Conservation (phyloP, 2,329 filamentous ascomycete species). For the Helicocarpus griseus region DNA sequence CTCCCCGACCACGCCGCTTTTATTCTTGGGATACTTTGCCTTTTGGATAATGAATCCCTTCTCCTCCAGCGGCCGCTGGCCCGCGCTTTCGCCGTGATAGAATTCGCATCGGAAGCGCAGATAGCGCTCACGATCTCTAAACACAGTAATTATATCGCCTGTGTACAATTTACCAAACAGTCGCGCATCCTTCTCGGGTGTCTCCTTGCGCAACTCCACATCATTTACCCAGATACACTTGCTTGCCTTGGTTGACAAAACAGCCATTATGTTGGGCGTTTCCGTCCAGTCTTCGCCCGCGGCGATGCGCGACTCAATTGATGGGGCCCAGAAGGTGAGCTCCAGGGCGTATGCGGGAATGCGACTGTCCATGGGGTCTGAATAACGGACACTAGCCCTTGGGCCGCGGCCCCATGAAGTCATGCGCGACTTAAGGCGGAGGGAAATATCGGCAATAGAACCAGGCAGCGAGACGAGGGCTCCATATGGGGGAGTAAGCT, state of each 20-base stretch:
- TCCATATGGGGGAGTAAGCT: slow-evolving; percentile 44
- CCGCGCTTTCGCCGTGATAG: slow-evolving; percentile 36
- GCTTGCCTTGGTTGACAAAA: slow-evolving; percentile 71
- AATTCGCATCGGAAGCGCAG: slow-evolving; percentile 38
- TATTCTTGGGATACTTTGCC: slow-evolving; percentile 14
- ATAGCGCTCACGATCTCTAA: slow-evolving; percentile 33
- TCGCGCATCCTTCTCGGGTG: slow-evolving; percentile 40
- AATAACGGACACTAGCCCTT: slow-evolving; percentile 59
- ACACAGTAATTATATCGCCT: slow-evolving; percentile 68
- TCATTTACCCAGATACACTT: slow-evolving; percentile 69
- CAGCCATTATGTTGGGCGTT: slow-evolving; percentile 50
- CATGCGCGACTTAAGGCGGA: slow-evolving; percentile 57
- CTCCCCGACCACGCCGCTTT: not conserved
- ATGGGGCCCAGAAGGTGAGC: slow-evolving; percentile 62
- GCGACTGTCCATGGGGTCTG: slow-evolving; percentile 52
- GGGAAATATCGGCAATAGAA: slow-evolving; percentile 54
- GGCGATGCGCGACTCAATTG: slow-evolving; percentile 51
- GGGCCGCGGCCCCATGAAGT: slow-evolving; percentile 68
- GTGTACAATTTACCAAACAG: slow-evolving; percentile 61
- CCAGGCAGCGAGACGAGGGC: slow-evolving; percentile 55
- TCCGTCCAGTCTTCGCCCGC: slow-evolving; percentile 47
- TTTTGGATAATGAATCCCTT: slow-evolving; percentile 32
- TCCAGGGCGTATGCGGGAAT: slow-evolving; percentile 77
- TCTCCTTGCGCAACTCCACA: slow-evolving; percentile 49
- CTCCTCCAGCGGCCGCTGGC: slow-evolving; percentile 31